These are phyloP conservation scores for Rubia yunnanensis DNA, from an alignment of 257 asterid species.

Conservation along the genomic window DNA sequence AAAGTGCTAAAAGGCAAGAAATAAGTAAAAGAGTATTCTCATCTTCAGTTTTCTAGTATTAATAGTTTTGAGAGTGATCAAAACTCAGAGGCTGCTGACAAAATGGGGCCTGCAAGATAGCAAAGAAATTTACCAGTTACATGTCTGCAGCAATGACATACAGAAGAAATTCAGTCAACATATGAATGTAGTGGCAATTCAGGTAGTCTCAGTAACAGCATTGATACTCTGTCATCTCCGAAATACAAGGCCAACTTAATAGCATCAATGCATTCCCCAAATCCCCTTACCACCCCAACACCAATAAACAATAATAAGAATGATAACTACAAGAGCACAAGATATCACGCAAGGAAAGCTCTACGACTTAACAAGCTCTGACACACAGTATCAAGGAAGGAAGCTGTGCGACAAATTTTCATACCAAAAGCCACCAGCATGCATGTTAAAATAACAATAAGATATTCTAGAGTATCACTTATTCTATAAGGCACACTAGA, in stretches of 20 bases:
- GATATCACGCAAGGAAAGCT: too few species aligned
- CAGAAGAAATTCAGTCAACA: neutral
- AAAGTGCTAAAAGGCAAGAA: conserved; percentile 11
- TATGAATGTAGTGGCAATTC: neutral
- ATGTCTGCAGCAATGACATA: neutral
- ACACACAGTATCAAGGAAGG: neutral
- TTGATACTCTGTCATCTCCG: neutral
- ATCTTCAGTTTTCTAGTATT: conserved; percentile 5
- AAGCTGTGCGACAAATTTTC: too few species aligned
- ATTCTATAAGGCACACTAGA: too few species aligned
- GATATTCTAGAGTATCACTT: too few species aligned
- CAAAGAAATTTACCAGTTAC: neutral
- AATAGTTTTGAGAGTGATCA: conserved; percentile 57
- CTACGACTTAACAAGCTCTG: neutral
- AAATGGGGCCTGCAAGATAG: conserved; percentile 54
- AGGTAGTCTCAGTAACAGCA: neutral
- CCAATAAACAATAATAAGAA: neutral
- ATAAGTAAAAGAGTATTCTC: conserved; percentile 12
- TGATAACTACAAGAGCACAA: too few species aligned
- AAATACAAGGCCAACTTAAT: neutral
- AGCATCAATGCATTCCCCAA: neutral
- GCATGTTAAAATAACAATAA: too few species aligned
- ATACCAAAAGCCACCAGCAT: too few species aligned
- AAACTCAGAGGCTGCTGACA: conserved; percentile 93
- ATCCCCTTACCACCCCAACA: neutral